Percentiles rank a stretch among this genome's conserved stretches.
phyloP scores from a whole-genome alignment of 208 protist genomes.

The Borovskyia barvae region DNA sequence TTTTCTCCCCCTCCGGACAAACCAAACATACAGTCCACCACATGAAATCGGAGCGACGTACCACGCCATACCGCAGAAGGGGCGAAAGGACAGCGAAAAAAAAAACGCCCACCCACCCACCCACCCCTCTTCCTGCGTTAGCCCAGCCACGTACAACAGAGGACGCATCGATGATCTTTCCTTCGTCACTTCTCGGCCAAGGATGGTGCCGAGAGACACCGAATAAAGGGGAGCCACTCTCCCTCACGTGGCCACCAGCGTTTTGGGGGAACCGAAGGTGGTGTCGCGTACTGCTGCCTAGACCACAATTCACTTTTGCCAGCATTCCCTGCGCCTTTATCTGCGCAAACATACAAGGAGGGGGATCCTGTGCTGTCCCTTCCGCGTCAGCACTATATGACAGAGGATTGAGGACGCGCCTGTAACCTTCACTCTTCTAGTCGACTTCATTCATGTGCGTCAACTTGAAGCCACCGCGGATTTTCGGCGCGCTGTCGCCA shows the following conservation, averaged over 20 bases:
- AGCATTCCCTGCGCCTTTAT: background rate
- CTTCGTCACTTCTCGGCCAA: no score
- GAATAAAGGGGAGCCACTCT: background rate
- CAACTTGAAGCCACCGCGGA: constrained; percentile 48
- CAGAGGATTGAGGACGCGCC: background rate
- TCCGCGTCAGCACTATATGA: no score
- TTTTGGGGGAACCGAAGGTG: background rate
- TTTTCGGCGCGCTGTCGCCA: background rate
- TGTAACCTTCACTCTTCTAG: background rate
- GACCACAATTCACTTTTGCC: no score
- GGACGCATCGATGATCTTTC: background rate
- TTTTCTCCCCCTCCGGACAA: background rate
- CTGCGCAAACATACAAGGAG: background rate
- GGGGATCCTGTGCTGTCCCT: no score
- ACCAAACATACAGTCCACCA: background rate
- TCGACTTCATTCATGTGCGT: constrained; percentile 31
- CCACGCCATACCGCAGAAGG: background rate
- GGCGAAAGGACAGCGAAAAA: background rate
- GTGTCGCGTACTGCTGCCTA: background rate
- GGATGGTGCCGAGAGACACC: no score
- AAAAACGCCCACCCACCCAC: no score
- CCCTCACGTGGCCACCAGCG: background rate
- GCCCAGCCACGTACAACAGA: no score
- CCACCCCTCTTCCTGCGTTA: no score
- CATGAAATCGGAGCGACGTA: background rate